Evolutionary conservation across 208 protist genomes (phyloP).

Genomic region (Leptomonas seymouri): DNA sequence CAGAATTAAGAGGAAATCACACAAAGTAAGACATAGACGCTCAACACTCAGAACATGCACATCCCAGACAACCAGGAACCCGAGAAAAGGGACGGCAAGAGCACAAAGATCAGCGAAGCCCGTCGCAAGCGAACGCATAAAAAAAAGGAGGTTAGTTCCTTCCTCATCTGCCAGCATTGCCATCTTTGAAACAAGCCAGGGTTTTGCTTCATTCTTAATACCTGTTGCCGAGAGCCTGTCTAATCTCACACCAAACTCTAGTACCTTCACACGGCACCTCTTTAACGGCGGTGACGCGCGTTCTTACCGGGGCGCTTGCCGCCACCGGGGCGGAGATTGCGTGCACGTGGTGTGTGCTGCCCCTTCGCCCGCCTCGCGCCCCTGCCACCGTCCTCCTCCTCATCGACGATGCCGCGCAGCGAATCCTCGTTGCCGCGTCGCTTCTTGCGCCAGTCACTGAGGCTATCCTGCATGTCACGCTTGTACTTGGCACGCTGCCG

Average conservation of each 20-base stretch:
- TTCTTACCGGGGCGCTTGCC: slow-evolving; percentile 92
- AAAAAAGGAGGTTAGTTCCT: too few relatives aligned
- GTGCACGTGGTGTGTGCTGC: slow-evolving; percentile 34
- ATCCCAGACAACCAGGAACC: too few relatives aligned
- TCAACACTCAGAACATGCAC: too few relatives aligned
- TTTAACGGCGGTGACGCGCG: slow-evolving; percentile 40
- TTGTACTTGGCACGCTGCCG: slow-evolving; percentile 95
- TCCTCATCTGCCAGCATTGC: too few relatives aligned
- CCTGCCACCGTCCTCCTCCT: slow-evolving; percentile 29
- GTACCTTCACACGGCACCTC: neutral
- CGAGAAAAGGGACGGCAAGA: too few relatives aligned
- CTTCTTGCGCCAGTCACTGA: slow-evolving; percentile 90
- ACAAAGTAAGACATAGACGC: neutral
- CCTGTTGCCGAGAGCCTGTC: too few relatives aligned
- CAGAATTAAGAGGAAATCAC: slow-evolving; percentile 12
- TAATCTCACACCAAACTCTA: too few relatives aligned
- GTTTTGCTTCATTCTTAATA: too few relatives aligned
- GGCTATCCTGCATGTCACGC: slow-evolving; percentile 85
- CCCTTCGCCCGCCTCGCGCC: slow-evolving; percentile 23
- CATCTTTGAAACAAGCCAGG: too few relatives aligned
- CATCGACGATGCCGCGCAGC: slow-evolving; percentile 69
- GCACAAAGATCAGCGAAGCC: too few relatives aligned
- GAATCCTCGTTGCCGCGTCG: slow-evolving; percentile 69
- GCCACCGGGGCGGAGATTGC: slow-evolving; percentile 63
- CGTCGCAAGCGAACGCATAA: too few relatives aligned